phyloP scores from a whole-genome alignment of 805 yeast species.

The Sugiyamaella chiloensis region DNA sequence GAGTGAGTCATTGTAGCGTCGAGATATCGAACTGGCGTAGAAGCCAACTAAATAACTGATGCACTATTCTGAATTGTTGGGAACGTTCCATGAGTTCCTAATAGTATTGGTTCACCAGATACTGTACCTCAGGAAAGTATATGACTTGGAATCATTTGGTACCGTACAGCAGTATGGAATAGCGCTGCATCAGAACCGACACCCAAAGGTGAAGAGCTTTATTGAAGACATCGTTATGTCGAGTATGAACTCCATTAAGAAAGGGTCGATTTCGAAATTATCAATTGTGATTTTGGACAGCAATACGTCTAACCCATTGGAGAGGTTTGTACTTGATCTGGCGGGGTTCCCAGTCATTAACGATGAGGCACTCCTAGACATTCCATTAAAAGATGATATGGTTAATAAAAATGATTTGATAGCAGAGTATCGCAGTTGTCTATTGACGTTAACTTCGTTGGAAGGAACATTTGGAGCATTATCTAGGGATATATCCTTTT shows the following conservation, averaged over 20 bases:
- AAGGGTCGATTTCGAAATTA: conserved; percentile 34
- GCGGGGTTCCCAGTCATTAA: conserved; percentile 28
- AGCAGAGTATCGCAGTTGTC: conserved; percentile 29
- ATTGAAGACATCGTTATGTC: conserved; percentile 38
- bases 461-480: conserved; percentile 21
- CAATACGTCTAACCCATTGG: conserved; percentile 29
- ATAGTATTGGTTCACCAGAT: conserved; percentile 53
- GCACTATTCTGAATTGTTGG: conserved; percentile 27
- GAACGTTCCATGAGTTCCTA: conserved; percentile 46
- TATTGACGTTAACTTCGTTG: conserved; percentile 22
- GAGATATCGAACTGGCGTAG: too few relatives aligned
- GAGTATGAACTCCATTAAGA: conserved; percentile 22
- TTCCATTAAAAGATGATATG: conserved; percentile 16
- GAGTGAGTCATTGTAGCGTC: too few relatives aligned
- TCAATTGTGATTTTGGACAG: conserved; percentile 32
- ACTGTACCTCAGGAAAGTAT: conserved; percentile 50
- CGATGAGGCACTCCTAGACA: conserved; percentile 19
- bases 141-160: conserved; percentile 51
- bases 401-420: conserved; percentile 24
- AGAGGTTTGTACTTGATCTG: conserved; percentile 41
- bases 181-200: conserved; percentile 43
- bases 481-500: conserved; percentile 25
- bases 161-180: conserved; percentile 42
- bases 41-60: too few relatives aligned
- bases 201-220: conserved; percentile 47